Evolutionary conservation across 306 rosid species (phyloP).

Genomic region (Cicer cuneatum): DNA sequence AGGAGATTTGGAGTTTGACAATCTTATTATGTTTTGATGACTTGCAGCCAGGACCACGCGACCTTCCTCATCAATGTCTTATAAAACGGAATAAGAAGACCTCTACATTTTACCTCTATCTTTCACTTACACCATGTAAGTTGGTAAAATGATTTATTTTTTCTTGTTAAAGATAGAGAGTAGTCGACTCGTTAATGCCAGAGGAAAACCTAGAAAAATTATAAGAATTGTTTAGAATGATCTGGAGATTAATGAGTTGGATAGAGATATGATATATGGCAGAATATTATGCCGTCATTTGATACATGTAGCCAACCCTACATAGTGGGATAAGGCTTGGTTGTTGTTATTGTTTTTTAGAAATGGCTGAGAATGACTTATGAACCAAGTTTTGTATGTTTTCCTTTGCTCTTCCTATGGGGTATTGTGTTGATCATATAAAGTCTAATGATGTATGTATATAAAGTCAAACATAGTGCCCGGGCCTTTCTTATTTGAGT

Average conservation of each 20-base stretch:
- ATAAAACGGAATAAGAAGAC: conserved; percentile 91
- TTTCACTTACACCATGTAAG: conserved; percentile 81
- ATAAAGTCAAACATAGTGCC: conserved; percentile 28
- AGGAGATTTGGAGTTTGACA: conserved; percentile 41
- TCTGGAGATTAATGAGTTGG: no score
- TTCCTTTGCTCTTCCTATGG: conserved; percentile 34
- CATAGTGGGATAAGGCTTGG: no score
- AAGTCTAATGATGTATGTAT: conserved; percentile 18
- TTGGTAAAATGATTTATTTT: conserved; percentile 32
- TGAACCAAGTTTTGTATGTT: conserved; percentile 6
- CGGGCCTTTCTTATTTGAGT: conserved; percentile 23
- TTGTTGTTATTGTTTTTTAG: not conserved
- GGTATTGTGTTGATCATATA: conserved; percentile 29
- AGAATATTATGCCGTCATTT: no score
- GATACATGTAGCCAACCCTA: no score
- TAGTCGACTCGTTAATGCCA: no score
- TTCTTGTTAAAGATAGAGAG: no score
- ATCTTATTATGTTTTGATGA: conserved; percentile 45
- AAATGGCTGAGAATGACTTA: conserved; percentile 40
- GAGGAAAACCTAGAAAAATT: no score
- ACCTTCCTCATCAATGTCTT: conserved; percentile 79
- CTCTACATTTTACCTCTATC: conserved; percentile 79
- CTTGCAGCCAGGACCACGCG: conserved; percentile 91
- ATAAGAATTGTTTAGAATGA: no score
- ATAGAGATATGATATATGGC: no score